Percentiles rank a stretch among this genome's conserved stretches.
Evolutionary conservation across 345 rosid species (phyloP).

Genomic region (Aquilaria malaccensis): DNA sequence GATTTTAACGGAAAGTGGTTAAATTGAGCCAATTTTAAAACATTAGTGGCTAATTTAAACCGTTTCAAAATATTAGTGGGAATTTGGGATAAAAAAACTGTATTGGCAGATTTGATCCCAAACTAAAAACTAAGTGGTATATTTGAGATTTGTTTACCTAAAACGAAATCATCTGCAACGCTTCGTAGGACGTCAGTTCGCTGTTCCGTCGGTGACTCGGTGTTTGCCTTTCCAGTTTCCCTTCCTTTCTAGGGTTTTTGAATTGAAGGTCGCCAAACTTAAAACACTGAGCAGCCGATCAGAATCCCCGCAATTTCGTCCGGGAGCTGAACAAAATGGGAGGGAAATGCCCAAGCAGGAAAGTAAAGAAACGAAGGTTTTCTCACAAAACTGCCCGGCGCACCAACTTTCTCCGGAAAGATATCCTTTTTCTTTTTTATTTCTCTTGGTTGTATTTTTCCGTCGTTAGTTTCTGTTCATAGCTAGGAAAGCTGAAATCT

Average conservation of each 20-base stretch:
- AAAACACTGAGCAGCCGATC: neutral
- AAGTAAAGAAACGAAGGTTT: conserved; percentile 90
- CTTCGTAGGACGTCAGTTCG: no score
- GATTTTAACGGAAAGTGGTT: no score
- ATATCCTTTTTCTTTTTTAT: conserved; percentile 42
- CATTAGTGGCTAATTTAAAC: no score
- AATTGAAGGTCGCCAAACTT: conserved; percentile 7
- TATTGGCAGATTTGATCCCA: no score
- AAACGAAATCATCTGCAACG: no score
- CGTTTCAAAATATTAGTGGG: no score
- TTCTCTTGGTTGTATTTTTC: neutral
- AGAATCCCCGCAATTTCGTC: neutral
- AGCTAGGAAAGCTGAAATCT: neutral
- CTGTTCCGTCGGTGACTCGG: no score
- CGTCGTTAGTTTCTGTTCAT: neutral
- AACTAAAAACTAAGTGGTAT: no score
- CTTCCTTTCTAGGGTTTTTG: conserved; percentile 9
- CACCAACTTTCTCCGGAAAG: conserved; percentile 72
- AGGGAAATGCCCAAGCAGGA: conserved; percentile 74
- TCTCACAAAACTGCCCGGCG: conserved; percentile 91
- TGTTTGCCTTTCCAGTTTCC: neutral
- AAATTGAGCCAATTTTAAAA: no score
- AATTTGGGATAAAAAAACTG: no score
- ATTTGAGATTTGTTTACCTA: no score
- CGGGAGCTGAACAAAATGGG: conserved; percentile 33